Evolutionary conservation across 202 grass and related monocot species (phyloP), one percentile per base, ranked within the genome.

Genomic region (Schoenoplectus tabernaemontani): DNA sequence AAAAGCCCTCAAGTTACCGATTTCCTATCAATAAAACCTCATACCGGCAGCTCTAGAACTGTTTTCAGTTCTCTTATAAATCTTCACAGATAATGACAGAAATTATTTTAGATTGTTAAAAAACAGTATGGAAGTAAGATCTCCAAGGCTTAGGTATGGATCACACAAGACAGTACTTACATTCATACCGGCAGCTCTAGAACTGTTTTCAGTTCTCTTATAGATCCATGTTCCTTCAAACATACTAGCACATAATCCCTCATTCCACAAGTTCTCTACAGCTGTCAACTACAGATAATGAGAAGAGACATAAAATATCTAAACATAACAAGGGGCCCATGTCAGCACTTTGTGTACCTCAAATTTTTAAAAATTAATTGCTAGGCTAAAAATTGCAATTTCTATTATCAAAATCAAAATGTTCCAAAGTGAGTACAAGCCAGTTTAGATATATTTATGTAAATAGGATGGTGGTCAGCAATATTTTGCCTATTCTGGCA

Each of bases 171-270:
- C 5, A 9, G 39, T 61, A 66, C 19, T 58, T 36, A 82, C 33
- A 69, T 3, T 59, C 63, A 63, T 88, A 78, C 79, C 86, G 33
- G 15, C 91, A 54, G 88, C 72, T 42, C 86, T 88, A 19, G 82
- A 48, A 44, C 82, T 85, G 61, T 84, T 91, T 70, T 82, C 78
- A 81, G 84, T 87, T 3, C 57, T 84, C 81, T 97, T 97, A 44
- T 59, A 85, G 79, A 97, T 86, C 94, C 94, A 93, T 38, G 86
- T 88, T 46, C 86, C 94, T 87, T 97, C 91, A 6, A 82, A 88
- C 76, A 82, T 87, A 82, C 91, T 97, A 24, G 87, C 94, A 12
- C 91, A 97, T 46, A 97, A 83, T 11, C 94, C 94, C n/a, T 87
- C 82, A 87, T 86, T 61, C 94, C 94, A 97, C 78, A 97, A 92